These are phyloP conservation scores for Umbellularia californica DNA, from an alignment of 164 flowering plant genomes.

Conservation along the genomic window DNA sequence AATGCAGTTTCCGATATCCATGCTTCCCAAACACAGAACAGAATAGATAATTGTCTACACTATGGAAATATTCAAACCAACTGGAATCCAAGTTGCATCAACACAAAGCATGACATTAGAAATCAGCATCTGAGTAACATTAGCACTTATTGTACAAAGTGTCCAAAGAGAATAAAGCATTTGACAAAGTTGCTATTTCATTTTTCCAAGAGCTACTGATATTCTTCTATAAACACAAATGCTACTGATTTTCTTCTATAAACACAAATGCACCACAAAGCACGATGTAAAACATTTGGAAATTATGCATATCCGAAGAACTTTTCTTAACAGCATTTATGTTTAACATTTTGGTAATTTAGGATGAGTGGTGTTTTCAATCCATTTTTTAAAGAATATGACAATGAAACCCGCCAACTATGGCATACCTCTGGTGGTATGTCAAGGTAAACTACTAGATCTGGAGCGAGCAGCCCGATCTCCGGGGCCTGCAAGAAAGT, in stretches of 20 bases:
- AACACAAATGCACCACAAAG: neutral
- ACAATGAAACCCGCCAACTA: neutral
- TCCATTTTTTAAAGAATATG: neutral
- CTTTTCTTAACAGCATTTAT: neutral
- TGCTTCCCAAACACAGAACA: neutral
- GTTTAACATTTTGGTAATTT: neutral
- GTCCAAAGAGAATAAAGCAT: neutral
- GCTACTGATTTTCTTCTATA: neutral
- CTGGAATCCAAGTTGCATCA: too few relatives aligned
- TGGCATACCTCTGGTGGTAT: slow-evolving; percentile 62
- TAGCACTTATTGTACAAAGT: neutral
- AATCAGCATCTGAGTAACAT: neutral
- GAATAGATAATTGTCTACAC: too few relatives aligned
- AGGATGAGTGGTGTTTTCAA: too few relatives aligned
- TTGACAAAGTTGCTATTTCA: neutral
- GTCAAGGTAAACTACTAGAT: slow-evolving; percentile 61
- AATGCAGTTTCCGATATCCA: neutral
- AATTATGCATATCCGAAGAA: neutral
- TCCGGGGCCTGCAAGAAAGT: slow-evolving; percentile 58
- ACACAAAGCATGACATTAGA: neutral
- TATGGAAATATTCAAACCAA: neutral
- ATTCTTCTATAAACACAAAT: neutral
- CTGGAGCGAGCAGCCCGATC: slow-evolving; percentile 69
- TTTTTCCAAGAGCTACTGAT: neutral
- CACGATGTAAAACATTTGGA: neutral